Base-by-base conservation (phyloP, 2,329 filamentous ascomycete species). In the Alternaria conjuncta region DNA sequence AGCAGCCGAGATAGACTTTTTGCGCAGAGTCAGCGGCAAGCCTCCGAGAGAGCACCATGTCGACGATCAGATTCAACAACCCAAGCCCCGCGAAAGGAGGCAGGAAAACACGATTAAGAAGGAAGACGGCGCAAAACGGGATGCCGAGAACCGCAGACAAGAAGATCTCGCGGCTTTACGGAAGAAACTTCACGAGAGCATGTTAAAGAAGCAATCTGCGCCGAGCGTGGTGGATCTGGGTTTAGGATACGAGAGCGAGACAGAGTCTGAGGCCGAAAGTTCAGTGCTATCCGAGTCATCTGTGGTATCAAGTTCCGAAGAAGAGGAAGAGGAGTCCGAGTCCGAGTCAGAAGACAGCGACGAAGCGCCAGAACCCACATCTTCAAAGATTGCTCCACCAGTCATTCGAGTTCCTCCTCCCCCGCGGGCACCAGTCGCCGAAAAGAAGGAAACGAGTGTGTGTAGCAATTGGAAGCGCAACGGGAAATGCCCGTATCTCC, bases 1-100 rank as follows among this genome's bases (percentile, higher is more conserved):
- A 21, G 67, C 57, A 44, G 62, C 61, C 25, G 76, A 79, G 53
- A 57, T 87, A 60, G 84, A 86, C 59, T 76, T 81, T 26, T 63
- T 81, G 21, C 64, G 69, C 28, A 74, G 66, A 28, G 60, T 78
- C 9, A 73, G 70, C 49, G 74, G 71, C 21, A 65, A 67, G 46
- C 59, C 68, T 9, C 51, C 45, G 68, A 55, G 54, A 41, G 60
- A 63, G 13, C n/a, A 30, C 28, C 26, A 25, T 12, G 18, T 15
- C 8, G 20, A n/a, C 7, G 18, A 8, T 25, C 18, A 47, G 20
- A 12, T 51, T 4, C 49, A 53, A 4, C 45, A 53, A 4, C 45
- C 56, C 5, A 59, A 55, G 23, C 36, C 25, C 20, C 23, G 46
- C 13, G 57, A 66, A 15, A 63, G 30, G 30, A 64, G 53, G 10